phyloP scores from a whole-genome alignment of 1,284 basidiomycete genomes.

The Cryptococcus sp. region DNA sequence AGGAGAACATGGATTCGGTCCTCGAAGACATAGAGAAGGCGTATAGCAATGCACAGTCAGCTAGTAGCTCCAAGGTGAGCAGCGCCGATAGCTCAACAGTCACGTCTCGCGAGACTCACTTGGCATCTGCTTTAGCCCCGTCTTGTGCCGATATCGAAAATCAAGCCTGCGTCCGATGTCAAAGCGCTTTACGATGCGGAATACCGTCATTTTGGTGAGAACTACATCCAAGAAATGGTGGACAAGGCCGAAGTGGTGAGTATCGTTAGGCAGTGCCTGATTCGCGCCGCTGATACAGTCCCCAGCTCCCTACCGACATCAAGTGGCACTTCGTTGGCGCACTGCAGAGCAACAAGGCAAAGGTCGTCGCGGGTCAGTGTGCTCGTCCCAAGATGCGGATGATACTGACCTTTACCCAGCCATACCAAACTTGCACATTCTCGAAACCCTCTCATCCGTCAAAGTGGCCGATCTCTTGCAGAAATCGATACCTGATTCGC shows the following conservation, averaged over 20 bases:
- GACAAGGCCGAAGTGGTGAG: conserved; percentile 78
- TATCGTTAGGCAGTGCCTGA: conserved; percentile 20
- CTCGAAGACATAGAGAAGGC: conserved; percentile 45
- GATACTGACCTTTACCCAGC: conserved; percentile 56
- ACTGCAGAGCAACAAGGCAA: conserved; percentile 94
- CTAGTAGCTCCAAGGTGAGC: conserved; percentile 11
- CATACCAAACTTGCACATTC: conserved; percentile 82
- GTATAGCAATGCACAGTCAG: not conserved
- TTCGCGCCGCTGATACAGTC: not conserved
- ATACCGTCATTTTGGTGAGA: conserved; percentile 93
- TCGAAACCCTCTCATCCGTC: conserved; percentile 86
- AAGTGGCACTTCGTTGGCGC: conserved; percentile 97
- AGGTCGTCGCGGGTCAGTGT: conserved; percentile 75
- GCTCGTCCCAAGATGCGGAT: not conserved
- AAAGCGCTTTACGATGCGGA: conserved; percentile 75
- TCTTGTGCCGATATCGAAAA: conserved; percentile 91
- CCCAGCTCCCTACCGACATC: conserved; percentile 76
- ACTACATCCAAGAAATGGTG: conserved; percentile 94
- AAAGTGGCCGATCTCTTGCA: conserved; percentile 85
- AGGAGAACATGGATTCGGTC: conserved; percentile 52
- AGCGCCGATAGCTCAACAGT: not conserved
- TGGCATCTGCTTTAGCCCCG: conserved; percentile 45
- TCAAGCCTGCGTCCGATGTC: conserved; percentile 87
- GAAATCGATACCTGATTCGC: conserved; percentile 61
- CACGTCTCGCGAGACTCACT: not conserved